Conservation (phyloP, 345 rosid genomes). For the Arabis alpina region DNA sequence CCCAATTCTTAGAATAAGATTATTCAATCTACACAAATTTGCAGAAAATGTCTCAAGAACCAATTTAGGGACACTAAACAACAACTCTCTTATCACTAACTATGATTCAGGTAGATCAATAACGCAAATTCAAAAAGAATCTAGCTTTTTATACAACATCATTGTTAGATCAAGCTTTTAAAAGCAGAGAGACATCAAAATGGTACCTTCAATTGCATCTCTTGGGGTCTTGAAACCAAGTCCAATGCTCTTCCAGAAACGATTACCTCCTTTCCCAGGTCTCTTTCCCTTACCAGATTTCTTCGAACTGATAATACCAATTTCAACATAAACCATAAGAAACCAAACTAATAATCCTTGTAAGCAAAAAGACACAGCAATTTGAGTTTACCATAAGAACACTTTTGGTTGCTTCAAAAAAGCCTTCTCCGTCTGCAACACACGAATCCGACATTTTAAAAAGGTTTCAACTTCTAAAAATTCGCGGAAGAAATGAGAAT, state of each 20-base stretch:
- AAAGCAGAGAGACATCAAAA: background rate
- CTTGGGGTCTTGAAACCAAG: conserved; percentile 89
- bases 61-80: background rate
- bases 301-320: conserved; percentile 54
- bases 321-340: background rate
- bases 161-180: background rate
- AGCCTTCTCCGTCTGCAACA: conserved; percentile 70
- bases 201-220: conserved; percentile 72
- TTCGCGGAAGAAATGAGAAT: background rate
- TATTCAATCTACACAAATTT: background rate
- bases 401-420: conserved; percentile 75
- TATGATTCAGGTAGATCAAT: background rate
- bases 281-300: conserved; percentile 79
- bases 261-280: conserved; percentile 85
- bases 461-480: too few relatives aligned
- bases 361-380: background rate
- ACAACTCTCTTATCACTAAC: background rate
- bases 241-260: conserved; percentile 80
- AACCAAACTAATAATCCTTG: conserved; percentile 1
- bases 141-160: background rate
- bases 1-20: background rate
- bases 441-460: conserved; percentile 20
- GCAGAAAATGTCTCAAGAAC: conserved; percentile 1
- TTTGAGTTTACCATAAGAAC: conserved; percentile 52
- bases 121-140: conserved; percentile 10